Percentiles rank a stretch among this genome's conserved stretches.
These are phyloP conservation scores for Aspergillus sp. DNA, from an alignment of 2,329 filamentous ascomycete species.

Conservation along the genomic window DNA sequence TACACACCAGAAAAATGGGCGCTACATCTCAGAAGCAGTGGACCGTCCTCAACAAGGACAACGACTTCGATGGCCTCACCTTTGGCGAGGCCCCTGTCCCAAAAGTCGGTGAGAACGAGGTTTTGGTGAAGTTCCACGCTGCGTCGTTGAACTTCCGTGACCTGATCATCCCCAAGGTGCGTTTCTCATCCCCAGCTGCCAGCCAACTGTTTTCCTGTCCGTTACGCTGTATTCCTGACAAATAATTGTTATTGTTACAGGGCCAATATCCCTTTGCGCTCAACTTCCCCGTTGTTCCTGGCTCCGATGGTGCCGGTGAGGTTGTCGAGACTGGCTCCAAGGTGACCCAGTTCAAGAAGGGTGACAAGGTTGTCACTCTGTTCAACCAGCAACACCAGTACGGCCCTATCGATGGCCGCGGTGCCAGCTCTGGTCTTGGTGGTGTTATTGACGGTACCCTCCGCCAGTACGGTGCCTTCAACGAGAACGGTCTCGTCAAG, in stretches of 20 bases:
- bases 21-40: slow-evolving; percentile 56
- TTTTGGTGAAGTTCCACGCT: slow-evolving; percentile 66
- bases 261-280: slow-evolving; percentile 37
- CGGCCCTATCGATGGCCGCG: slow-evolving; percentile 46
- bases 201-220: slow-evolving; percentile 24
- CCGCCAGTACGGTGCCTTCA: slow-evolving; percentile 67
- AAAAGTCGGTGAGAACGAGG: slow-evolving; percentile 67
- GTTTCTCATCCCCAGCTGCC: slow-evolving; percentile 23
- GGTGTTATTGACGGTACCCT: slow-evolving; percentile 68
- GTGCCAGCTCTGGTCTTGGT: slow-evolving; percentile 61
- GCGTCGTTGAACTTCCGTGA: slow-evolving; percentile 55
- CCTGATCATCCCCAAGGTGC: slow-evolving; percentile 47
- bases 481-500: slow-evolving; percentile 67
- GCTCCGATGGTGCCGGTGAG: slow-evolving; percentile 46
- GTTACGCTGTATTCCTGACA: not conserved
- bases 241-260: slow-evolving; percentile 19
- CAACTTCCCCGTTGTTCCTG: slow-evolving; percentile 34
- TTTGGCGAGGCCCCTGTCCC: slow-evolving; percentile 58
- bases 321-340: slow-evolving; percentile 56
- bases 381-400: slow-evolving; percentile 61
- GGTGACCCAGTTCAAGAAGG: slow-evolving; percentile 58
- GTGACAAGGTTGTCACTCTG: slow-evolving; percentile 59
- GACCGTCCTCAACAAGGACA: slow-evolving; percentile 52
- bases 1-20: slow-evolving; percentile 7
- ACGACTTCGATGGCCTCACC: slow-evolving; percentile 62